These are phyloP conservation scores for Glycine tomentella DNA, from an alignment of 306 rosid species.

Conservation along the genomic window DNA sequence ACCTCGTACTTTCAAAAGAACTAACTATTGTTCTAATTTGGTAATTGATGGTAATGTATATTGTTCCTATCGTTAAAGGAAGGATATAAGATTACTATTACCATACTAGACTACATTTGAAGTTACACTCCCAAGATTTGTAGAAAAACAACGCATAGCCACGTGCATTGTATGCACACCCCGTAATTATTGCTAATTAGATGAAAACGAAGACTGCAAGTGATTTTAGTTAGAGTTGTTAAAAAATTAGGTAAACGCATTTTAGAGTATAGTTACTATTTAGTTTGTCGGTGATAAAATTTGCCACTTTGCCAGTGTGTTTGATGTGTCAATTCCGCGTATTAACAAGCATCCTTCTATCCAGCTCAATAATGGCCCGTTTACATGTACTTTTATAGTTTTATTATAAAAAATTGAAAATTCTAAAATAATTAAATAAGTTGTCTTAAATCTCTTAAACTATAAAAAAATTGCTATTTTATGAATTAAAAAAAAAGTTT, in stretches of 20 bases:
- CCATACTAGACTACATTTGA: neutral
- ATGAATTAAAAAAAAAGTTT: neutral
- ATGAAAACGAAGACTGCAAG: neutral
- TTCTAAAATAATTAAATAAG: neutral
- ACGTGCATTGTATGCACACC: neutral
- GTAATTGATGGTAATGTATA: neutral
- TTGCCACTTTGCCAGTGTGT: neutral
- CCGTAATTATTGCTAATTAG: neutral
- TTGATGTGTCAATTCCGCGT: constrained; percentile 37
- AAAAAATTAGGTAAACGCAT: neutral
- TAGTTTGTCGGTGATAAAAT: constrained; percentile 22
- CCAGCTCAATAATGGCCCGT: neutral
- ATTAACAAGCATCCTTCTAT: neutral
- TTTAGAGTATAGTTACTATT: neutral
- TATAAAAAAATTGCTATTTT: neutral
- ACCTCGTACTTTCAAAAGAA: neutral
- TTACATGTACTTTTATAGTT: neutral
- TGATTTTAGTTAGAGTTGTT: neutral
- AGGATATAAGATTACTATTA: neutral
- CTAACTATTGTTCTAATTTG: neutral
- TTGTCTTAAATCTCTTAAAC: neutral
- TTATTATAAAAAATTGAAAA: too few species aligned
- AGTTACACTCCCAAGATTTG: neutral
- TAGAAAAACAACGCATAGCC: neutral
- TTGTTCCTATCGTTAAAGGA: neutral